A percentile compares a stretch with the other conserved stretches of the same genome.
phyloP scores from a whole-genome alignment of 169 alveolate genomes.

The Plasmodium coatneyi region DNA sequence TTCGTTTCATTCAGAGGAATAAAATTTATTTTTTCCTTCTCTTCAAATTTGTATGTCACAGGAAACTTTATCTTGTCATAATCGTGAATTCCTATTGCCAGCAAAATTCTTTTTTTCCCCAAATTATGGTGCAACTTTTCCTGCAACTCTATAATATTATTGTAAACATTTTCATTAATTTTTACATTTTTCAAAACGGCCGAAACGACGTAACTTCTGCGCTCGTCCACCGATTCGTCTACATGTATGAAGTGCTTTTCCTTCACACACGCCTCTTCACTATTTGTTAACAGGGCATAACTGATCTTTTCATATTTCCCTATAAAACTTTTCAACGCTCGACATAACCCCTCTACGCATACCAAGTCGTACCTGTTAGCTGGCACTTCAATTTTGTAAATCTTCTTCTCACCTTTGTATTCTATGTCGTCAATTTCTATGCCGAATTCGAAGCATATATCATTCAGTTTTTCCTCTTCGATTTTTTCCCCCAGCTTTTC shows the following conservation, averaged over 20 bases:
- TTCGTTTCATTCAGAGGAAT: slow-evolving; percentile 93
- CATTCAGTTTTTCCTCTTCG: slow-evolving; percentile 93
- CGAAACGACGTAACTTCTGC: slow-evolving; percentile 90
- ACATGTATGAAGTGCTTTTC: slow-evolving; percentile 40
- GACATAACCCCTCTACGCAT: slow-evolving; percentile 86
- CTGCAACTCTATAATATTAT: slow-evolving; percentile 96
- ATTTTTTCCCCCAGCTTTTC: slow-evolving; percentile 79
- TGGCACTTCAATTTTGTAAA: slow-evolving; percentile 82
- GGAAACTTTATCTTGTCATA: slow-evolving; percentile 94
- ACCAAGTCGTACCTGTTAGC: slow-evolving; percentile 83
- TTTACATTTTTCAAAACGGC: slow-evolving; percentile 94
- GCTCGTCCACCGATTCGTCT: slow-evolving; percentile 64
- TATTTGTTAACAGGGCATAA: slow-evolving; percentile 72
- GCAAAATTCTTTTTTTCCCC: slow-evolving; percentile 94
- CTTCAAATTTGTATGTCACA: slow-evolving; percentile 90
- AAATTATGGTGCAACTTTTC: slow-evolving; percentile 98
- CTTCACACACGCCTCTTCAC: slow-evolving; percentile 77
- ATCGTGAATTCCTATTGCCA: slow-evolving; percentile 97
- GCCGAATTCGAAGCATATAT: slow-evolving; percentile 97
- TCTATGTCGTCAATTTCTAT: slow-evolving; percentile 95
- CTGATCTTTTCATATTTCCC: slow-evolving; percentile 72
- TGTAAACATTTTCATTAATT: slow-evolving; percentile 90
- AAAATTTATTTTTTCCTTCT: slow-evolving; percentile 92
- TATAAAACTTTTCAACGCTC: slow-evolving; percentile 82
- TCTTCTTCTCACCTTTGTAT: slow-evolving; percentile 85